A percentile compares a stretch with the other conserved stretches of the same genome.
Conservation (phyloP, 768 basidiomycete species). For the Pisolithus marmoratus region DNA sequence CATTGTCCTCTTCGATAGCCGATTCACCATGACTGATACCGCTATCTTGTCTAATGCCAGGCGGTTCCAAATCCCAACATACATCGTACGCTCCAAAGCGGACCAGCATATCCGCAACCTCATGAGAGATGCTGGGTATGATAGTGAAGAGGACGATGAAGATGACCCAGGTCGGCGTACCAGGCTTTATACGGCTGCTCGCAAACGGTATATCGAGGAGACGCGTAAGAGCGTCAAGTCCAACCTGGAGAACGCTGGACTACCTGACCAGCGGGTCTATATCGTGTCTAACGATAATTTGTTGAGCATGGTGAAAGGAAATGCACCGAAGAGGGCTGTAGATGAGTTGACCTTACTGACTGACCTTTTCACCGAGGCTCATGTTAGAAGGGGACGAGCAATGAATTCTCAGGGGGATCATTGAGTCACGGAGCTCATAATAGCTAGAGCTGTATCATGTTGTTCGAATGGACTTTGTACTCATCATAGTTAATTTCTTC, state of each 20-base stretch:
- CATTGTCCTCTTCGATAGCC: conserved; percentile 27
- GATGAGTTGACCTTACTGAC: conserved; percentile 11
- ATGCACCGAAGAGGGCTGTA: conserved; percentile 8
- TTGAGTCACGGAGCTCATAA: too few species aligned
- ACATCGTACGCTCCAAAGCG: conserved; percentile 33
- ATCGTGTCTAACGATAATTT: conserved; percentile 19
- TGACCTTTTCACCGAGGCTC: conserved; percentile 8
- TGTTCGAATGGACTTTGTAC: too few species aligned
- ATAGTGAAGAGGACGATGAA: conserved; percentile 9
- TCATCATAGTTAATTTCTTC: too few species aligned
- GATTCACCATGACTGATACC: conserved; percentile 29
- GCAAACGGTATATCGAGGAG: conserved; percentile 16
- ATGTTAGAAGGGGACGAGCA: not conserved
- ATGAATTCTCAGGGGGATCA: too few species aligned
- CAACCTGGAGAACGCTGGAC: conserved; percentile 13
- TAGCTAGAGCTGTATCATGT: too few species aligned
- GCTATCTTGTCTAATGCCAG: conserved; percentile 27
- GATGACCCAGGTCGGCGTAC: conserved; percentile 6
- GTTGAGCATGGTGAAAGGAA: conserved; percentile 7
- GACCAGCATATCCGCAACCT: conserved; percentile 25
- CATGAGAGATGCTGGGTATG: conserved; percentile 18
- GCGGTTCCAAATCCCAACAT: conserved; percentile 27
- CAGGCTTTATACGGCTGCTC: conserved; percentile 10
- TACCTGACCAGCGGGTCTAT: conserved; percentile 21
- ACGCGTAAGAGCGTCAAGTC: conserved; percentile 15